Conservation (phyloP, 805 yeast species). For the Pachysolen tannophilus region DNA sequence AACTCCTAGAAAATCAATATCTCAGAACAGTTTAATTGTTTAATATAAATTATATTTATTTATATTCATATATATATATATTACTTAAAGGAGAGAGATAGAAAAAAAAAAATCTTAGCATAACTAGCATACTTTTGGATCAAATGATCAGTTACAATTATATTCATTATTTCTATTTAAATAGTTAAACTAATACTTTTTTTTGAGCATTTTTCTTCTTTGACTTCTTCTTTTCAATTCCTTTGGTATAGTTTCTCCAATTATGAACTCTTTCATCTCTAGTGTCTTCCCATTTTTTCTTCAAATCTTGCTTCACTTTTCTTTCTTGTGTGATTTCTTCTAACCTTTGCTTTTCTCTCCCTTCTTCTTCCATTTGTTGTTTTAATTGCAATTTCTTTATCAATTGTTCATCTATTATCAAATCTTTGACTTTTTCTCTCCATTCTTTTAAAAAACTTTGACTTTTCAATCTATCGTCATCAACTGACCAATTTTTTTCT, state of each 20-base stretch:
- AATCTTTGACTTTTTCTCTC: slow-evolving; percentile 32
- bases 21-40: no score
- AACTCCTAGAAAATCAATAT: no score
- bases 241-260: slow-evolving; percentile 47
- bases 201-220: slow-evolving; percentile 28
- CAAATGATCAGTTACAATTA: neutral
- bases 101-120: no score
- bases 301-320: slow-evolving; percentile 27
- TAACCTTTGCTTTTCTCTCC: slow-evolving; percentile 24
- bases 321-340: slow-evolving; percentile 23
- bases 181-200: slow-evolving; percentile 31
- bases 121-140: no score
- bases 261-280: slow-evolving; percentile 48
- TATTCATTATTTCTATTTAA: no score
- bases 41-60: no score
- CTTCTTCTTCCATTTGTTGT: slow-evolving; percentile 32
- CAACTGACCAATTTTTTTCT: slow-evolving; percentile 26
- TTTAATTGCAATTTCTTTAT: slow-evolving; percentile 33
- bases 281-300: slow-evolving; percentile 51
- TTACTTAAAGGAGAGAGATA: no score
- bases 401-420: slow-evolving; percentile 38
- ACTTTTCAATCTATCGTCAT: slow-evolving; percentile 27
- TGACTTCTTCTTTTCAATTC: slow-evolving; percentile 37
- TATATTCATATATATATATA: no score
- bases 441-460: slow-evolving; percentile 30